phyloP scores from a whole-genome alignment of 345 rosid species.

The Heritiera fomes region DNA sequence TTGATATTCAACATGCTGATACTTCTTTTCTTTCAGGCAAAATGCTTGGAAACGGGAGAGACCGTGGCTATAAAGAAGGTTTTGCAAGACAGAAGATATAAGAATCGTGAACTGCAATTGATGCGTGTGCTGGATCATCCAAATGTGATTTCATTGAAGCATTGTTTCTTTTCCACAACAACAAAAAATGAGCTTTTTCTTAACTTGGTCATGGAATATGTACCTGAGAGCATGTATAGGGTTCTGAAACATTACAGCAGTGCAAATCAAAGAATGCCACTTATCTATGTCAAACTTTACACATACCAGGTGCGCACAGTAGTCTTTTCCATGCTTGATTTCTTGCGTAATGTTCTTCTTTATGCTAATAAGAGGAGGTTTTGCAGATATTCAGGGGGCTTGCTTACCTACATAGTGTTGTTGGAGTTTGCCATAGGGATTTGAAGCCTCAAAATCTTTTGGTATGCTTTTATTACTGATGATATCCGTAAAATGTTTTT shows the following conservation, averaged over 20 bases:
- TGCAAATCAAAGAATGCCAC: conserved; percentile 82
- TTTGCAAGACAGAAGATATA: conserved; percentile 80
- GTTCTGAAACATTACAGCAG: conserved; percentile 80
- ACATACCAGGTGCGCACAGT: conserved; percentile 63
- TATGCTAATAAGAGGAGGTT: conserved; percentile 9
- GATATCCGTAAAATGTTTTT: background rate
- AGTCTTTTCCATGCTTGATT: conserved; percentile 5
- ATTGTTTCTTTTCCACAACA: conserved; percentile 87
- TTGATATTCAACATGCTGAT: conserved; percentile 13
- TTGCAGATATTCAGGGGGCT: conserved; percentile 79
- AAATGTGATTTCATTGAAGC: conserved; percentile 79
- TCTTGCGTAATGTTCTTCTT: background rate
- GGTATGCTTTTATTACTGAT: conserved; percentile 45
- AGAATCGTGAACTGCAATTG: conserved; percentile 79
- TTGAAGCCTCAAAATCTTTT: conserved; percentile 88
- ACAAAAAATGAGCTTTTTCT: conserved; percentile 79
- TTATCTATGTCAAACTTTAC: conserved; percentile 80
- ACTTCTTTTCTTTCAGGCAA: conserved; percentile 42
- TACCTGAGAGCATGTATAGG: conserved; percentile 82
- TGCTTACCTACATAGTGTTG: conserved; percentile 75
- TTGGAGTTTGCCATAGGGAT: conserved; percentile 88
- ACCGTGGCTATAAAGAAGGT: conserved; percentile 88
- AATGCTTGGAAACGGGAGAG: conserved; percentile 86
- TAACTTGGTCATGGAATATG: conserved; percentile 90
- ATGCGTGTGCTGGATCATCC: conserved; percentile 90